Base-by-base conservation (phyloP, 2,329 filamentous ascomycete species). In the Cercospora beticola region DNA sequence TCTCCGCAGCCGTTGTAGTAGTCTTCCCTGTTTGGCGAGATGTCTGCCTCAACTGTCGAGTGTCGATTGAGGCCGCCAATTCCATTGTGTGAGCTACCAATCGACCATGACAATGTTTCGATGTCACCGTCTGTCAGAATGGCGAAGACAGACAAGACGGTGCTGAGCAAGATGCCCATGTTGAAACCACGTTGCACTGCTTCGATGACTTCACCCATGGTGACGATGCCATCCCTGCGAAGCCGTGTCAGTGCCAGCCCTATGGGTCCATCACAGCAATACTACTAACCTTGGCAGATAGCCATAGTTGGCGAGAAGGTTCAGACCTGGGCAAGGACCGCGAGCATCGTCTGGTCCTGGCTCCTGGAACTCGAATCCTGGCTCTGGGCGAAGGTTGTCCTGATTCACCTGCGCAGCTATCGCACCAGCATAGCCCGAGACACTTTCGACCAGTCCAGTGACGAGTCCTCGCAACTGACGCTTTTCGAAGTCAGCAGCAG, bases 301-400 rank as follows among this genome's bases (percentile, higher is more conserved):
- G 28, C 77, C 77, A 67, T 82, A 78, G 70, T 82, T 82, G 31
- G 80, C 80, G 14, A 82, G 73, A 1, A 78, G 75, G 71, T 82
- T 82, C 18, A 82, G 73, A 62, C 79, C 78, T 2, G 80, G 80
- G 66, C 80, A 82, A 23, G 79, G 79, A 57, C 79, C 74, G 63
- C 77, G 75, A 21, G 70, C 70, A 68, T 81, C 76, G 49, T 57
- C 69, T n/a, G 72, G 60, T 46, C 71, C 68, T 1, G 77, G 73
- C 9, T 66, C 68, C 8, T 67, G 52, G 67, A 73, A 77, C 16
- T 64, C 62, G 56, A 74, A 78, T 5, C 75, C 74, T 21, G 72
- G 69, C 58, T 77, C 73, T 2, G 75, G 75, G 54, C 75, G 73
- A 23, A 65, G 62, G 69, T 77, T 75, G 56, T 72, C 58, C n/a